These are phyloP conservation scores for Metarhizium guizhouense DNA, from an alignment of 2,329 filamentous ascomycete species.

Conservation along the genomic window DNA sequence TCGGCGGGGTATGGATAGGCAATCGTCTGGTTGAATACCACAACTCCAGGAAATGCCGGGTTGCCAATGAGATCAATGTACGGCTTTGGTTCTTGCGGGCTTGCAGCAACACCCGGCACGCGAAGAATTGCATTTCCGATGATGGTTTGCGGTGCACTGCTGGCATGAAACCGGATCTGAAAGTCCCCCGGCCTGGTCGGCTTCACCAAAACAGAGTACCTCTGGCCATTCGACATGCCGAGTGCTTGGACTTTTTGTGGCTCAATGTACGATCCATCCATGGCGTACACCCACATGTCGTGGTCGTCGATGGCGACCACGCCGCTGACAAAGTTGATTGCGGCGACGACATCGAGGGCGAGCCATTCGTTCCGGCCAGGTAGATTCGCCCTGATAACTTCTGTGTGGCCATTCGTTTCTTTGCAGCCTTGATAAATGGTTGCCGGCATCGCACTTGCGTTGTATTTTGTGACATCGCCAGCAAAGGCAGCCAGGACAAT, in stretches of 20 bases:
- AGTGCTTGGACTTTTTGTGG: conserved; percentile 41
- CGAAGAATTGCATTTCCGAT: conserved; percentile 41
- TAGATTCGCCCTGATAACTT: conserved; percentile 28
- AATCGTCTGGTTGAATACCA: conserved; percentile 32
- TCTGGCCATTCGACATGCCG: conserved; percentile 38
- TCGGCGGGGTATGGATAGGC: conserved; percentile 40
- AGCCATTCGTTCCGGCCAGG: conserved; percentile 29
- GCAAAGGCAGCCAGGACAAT: conserved; percentile 29
- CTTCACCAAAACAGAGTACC: conserved; percentile 42
- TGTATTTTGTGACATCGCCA: conserved; percentile 15
- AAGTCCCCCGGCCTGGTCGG: conserved; percentile 30
- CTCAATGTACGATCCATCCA: conserved; percentile 45
- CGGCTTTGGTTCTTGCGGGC: conserved; percentile 19
- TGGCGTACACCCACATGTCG: conserved; percentile 43
- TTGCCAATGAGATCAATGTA: conserved; percentile 42
- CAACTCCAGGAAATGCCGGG: conserved; percentile 29
- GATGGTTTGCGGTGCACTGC: conserved; percentile 43
- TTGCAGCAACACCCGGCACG: conserved; percentile 9
- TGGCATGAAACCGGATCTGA: conserved; percentile 43
- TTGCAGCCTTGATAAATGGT: conserved; percentile 37
- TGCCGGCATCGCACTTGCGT: conserved; percentile 27
- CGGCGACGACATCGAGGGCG: conserved; percentile 46
- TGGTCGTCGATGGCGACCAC: conserved; percentile 42
- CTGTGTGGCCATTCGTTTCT: conserved; percentile 31
- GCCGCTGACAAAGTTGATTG: conserved; percentile 35